Evolutionary conservation across 2,329 filamentous ascomycete species (phyloP).

Genomic region (Aspergillus niger): DNA sequence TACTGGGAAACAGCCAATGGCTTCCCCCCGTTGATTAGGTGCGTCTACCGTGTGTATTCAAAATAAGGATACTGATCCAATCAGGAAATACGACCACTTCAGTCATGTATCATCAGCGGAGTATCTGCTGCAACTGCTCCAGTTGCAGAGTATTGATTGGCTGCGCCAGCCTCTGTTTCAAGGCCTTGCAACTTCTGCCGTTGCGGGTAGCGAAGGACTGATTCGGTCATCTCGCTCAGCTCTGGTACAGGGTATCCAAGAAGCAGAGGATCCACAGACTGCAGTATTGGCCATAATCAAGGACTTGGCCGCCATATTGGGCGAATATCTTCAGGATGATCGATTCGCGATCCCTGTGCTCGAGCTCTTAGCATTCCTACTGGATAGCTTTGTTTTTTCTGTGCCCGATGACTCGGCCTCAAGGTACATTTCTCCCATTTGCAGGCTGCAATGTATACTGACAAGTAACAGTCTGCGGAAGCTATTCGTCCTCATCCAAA

Average conservation of each 20-base stretch:
- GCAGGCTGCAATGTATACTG: slow-evolving; percentile 1
- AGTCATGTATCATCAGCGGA: slow-evolving; percentile 46
- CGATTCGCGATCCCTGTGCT: slow-evolving; percentile 73
- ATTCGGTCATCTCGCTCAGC: slow-evolving; percentile 46
- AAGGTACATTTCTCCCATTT: slow-evolving; percentile 26
- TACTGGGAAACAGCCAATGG: slow-evolving; percentile 42
- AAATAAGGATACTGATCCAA: slow-evolving; percentile 24
- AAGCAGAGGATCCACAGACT: slow-evolving; percentile 31
- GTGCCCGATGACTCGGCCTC: slow-evolving; percentile 50
- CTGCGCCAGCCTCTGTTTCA: slow-evolving; percentile 42
- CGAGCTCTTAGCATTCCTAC: slow-evolving; percentile 74
- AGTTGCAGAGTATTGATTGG: slow-evolving; percentile 39
- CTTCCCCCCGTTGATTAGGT: slow-evolving; percentile 47
- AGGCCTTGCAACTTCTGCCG: slow-evolving; percentile 49
- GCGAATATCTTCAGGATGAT: slow-evolving; percentile 60
- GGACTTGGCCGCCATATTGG: slow-evolving; percentile 59
- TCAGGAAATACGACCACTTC: slow-evolving; percentile 46
- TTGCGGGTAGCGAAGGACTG: slow-evolving; percentile 48
- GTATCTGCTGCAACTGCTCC: slow-evolving; percentile 48
- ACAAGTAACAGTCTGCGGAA: slow-evolving; percentile 51
- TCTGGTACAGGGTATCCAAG: slow-evolving; percentile 39
- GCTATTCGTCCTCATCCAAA: slow-evolving; percentile 72
- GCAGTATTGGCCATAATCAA: slow-evolving; percentile 52
- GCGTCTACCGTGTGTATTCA: not conserved
- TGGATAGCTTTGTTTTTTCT: slow-evolving; percentile 58